These are phyloP conservation scores for Nannochloris sp. DNA, from an alignment of 139 green algal species.

Conservation along the genomic window DNA sequence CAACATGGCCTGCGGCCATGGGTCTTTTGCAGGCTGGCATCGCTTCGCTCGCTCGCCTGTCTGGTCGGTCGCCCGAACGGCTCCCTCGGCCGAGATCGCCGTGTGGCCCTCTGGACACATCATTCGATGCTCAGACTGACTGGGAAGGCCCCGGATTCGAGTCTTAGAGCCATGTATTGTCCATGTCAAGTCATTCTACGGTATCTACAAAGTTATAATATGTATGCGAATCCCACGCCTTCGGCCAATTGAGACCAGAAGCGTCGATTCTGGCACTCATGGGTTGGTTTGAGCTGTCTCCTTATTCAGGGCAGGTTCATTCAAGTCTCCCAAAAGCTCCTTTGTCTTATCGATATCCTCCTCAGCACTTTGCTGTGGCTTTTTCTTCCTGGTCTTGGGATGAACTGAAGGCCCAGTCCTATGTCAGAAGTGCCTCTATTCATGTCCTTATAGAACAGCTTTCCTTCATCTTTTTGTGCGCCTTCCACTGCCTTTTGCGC, in stretches of 20 bases:
- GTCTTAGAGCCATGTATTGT: neutral
- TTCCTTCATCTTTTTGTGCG: neutral
- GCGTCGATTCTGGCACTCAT: neutral
- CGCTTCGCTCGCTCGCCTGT: neutral
- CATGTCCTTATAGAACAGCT: too few relatives aligned
- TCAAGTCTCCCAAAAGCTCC: too few relatives aligned
- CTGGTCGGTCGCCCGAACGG: neutral
- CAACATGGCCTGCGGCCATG: too few relatives aligned
- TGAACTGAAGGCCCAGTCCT: too few relatives aligned
- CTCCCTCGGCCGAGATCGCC: too few relatives aligned
- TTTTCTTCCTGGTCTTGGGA: too few relatives aligned
- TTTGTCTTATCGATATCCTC: too few relatives aligned
- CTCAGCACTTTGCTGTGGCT: too few relatives aligned
- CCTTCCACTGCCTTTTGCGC: neutral
- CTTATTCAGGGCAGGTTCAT: neutral
- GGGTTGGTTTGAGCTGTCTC: neutral
- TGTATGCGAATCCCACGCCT: neutral
- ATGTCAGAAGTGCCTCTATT: too few relatives aligned
- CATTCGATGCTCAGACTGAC: neutral
- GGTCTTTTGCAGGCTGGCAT: too few relatives aligned
- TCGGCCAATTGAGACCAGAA: neutral
- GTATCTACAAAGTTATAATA: neutral
- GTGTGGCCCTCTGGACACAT: too few relatives aligned
- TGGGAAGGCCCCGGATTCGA: neutral
- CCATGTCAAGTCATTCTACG: neutral